Evolutionary conservation across 2,329 filamentous ascomycete species (phyloP).

Genomic region (Curvularia eragrostidis): DNA sequence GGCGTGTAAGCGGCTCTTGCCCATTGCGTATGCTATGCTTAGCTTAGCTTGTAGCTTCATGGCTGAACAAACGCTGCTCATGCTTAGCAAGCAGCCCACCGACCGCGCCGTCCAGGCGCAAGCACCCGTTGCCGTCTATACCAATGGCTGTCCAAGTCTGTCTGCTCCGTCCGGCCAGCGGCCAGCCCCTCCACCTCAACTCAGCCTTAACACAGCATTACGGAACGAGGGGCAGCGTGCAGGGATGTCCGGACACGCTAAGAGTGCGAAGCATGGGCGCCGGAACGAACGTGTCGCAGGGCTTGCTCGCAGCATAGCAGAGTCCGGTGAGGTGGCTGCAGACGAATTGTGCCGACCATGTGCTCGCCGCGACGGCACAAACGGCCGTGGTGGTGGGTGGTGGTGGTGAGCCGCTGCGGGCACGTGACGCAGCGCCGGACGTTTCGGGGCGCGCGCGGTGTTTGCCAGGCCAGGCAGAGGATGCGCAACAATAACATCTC

Average conservation of each 20-base stretch:
- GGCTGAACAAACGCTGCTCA: constrained; percentile 12
- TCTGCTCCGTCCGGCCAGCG: constrained; percentile 1
- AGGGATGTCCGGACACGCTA: constrained; percentile 21
- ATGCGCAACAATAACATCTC: constrained; percentile 29
- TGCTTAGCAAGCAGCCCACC: constrained; percentile 16
- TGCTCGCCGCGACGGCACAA: no score
- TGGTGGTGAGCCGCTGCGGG: background rate
- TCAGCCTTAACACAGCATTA: constrained; percentile 28
- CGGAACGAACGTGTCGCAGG: background rate
- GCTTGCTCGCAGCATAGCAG: background rate
- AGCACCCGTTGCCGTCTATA: background rate
- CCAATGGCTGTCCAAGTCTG: background rate
- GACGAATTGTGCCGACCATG: background rate
- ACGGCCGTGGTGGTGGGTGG: background rate
- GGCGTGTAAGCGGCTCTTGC: constrained; percentile 20
- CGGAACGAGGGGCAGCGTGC: constrained; percentile 25
- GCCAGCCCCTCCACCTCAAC: constrained; percentile 24
- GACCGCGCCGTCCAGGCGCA: background rate
- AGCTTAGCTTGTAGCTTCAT: constrained; percentile 11
- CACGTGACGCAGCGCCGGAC: background rate
- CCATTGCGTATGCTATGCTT: constrained; percentile 17
- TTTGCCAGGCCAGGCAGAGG: background rate
- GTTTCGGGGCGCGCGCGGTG: background rate
- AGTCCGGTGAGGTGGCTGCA: background rate
- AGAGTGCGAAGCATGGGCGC: constrained; percentile 5